Base-by-base conservation (phyloP, 495 filamentous ascomycete genomes). In the Trichoderma reesei region DNA sequence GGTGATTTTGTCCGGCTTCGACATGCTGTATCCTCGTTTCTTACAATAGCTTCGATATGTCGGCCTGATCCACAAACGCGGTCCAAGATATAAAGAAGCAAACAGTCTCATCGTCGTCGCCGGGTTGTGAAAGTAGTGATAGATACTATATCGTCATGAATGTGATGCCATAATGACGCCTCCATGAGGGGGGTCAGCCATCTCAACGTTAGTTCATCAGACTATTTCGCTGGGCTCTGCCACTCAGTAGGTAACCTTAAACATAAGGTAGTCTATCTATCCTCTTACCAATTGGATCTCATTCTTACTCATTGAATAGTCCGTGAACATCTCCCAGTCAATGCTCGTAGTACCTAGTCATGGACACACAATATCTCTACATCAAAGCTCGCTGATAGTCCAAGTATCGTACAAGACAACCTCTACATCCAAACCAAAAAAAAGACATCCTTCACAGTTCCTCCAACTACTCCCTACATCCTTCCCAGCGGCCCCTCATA, bases 111-210 rank as follows among this genome's bases (percentile, higher is more conserved):
- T 34, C 26, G 20, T 5, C 10, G 6, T 34, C 18, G 51, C 20
- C n/a, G n/a, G n/a, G n/a, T n/a, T n/a, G n/a, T n/a, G n/a, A n/a
- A n/a, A n/a, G n/a, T n/a, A n/a, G n/a, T n/a, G n/a, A n/a, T n/a
- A n/a, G n/a, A n/a, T n/a, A n/a, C 16, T 56, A 56, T 14, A 56
- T 36, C 26, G 26, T 56, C 10, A 33, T 34, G 26, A 14, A 34
- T 56, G 51, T 56, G 51, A 56, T 56, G 51, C 51, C 51, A 56
- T 34, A 33, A 56, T 56, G 51, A 56, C 51, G 51, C 16, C 18
- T 10, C 26, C 31, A 14, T 56, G 31, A 10, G 3, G 26, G 8
- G 8, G 20, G 51, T 56, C 51, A 56, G 51, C 51, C 20, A 31
- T 13, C 51, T 56, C 18, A 8, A 56, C 51, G 34, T 14, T 56